These are phyloP conservation scores for Paracamarosporium sp. DNA, from an alignment of 2,329 filamentous ascomycete species.

Conservation along the genomic window DNA sequence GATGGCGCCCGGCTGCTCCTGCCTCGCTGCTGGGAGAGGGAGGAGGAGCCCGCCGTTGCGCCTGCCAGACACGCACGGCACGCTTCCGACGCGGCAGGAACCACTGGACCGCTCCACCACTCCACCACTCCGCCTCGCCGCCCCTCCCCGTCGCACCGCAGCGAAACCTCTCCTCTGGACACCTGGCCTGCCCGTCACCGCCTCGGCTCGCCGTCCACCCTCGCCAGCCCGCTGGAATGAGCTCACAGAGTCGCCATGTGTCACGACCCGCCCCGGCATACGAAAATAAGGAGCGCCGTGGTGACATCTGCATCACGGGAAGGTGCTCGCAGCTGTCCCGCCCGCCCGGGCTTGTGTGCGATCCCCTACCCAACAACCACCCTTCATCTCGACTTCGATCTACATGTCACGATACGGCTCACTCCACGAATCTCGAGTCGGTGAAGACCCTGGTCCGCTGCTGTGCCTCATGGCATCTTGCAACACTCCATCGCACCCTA, in stretches of 20 bases:
- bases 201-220: constrained; percentile 8
- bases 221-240: constrained; percentile 14
- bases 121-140: too few relatives aligned
- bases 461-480: constrained; percentile 12
- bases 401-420: constrained; percentile 2
- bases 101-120: too few relatives aligned
- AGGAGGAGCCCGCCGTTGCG: constrained; percentile 3
- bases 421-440: constrained; percentile 14
- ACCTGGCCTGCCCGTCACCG: constrained; percentile 12
- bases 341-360: constrained; percentile 18
- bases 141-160: constrained; percentile 18
- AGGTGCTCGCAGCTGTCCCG: constrained; percentile 17
- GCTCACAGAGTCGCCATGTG: constrained; percentile 8
- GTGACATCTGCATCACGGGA: constrained; percentile 35
- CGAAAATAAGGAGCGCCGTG: constrained; percentile 34
- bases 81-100: neutral
- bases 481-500: constrained; percentile 3
- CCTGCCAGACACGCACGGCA: neutral
- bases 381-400: constrained; percentile 3
- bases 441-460: constrained; percentile 16
- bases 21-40: neutral
- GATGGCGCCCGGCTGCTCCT: constrained; percentile 7
- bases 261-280: constrained; percentile 21
- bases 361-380: constrained; percentile 17
- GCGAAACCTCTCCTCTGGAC: constrained; percentile 11